Evolutionary conservation across 257 asterid genomes (phyloP).

Genomic region (Sherardia arvensis): DNA sequence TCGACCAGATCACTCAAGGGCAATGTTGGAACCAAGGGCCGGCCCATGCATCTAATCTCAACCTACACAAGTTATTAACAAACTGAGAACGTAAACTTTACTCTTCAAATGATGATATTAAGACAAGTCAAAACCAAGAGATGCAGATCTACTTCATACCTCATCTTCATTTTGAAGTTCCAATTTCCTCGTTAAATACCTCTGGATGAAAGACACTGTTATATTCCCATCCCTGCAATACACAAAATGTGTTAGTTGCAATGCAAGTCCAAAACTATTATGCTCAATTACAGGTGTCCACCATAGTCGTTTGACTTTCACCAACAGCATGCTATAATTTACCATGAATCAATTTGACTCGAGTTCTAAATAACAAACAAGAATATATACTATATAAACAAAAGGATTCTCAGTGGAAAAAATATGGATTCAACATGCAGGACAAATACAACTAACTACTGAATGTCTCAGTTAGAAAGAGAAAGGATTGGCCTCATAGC

Average conservation of each 20-base stretch:
- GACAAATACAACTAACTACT: not conserved
- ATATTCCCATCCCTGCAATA: conserved; percentile 71
- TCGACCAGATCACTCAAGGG: conserved; percentile 59
- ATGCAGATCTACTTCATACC: conserved; percentile 30
- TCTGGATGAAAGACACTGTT: conserved; percentile 67
- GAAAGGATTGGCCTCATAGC: not conserved
- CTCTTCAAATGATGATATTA: not conserved
- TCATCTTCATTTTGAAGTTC: conserved; percentile 69
- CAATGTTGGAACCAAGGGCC: conserved; percentile 54
- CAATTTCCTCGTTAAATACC: conserved; percentile 76
- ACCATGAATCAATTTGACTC: not conserved
- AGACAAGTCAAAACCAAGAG: not conserved
- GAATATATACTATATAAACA: not conserved
- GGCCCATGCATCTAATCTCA: conserved; percentile 83
- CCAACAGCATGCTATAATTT: not conserved
- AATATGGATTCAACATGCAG: not conserved
- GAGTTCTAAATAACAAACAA: not conserved
- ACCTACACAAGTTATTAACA: conserved; percentile 34
- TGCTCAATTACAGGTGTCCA: not conserved
- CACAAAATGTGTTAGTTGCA: not conserved
- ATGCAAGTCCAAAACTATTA: not conserved
- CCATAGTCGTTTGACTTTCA: not conserved
- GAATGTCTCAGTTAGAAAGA: not conserved
- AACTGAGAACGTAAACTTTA: not conserved
- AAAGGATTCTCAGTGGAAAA: not conserved